A percentile compares a stretch with the other conserved stretches of the same genome.
phyloP scores from a whole-genome alignment of 2,329 filamentous ascomycete species.

The Ceratocystis albifundus region DNA sequence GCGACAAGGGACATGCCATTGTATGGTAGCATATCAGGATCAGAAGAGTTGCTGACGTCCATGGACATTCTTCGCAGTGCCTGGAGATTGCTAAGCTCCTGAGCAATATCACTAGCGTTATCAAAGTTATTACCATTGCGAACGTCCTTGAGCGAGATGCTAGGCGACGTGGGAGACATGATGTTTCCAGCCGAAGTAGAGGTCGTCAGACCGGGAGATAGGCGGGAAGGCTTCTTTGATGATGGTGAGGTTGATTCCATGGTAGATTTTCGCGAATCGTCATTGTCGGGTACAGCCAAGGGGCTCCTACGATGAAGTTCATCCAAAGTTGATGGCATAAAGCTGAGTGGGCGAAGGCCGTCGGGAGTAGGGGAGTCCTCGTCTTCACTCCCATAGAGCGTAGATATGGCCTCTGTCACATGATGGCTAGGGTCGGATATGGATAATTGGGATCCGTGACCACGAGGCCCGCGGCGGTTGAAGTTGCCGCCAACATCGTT shows the following conservation, averaged over 20 bases:
- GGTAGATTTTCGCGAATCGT: conserved; percentile 34
- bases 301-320: conserved; percentile 25
- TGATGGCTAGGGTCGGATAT: conserved; percentile 86
- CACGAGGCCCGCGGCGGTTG: conserved; percentile 40
- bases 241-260: conserved; percentile 36
- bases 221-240: conserved; percentile 34
- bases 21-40: conserved; percentile 67
- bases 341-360: conserved; percentile 55
- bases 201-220: conserved; percentile 32
- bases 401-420: conserved; percentile 86
- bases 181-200: conserved; percentile 17
- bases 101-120: conserved; percentile 75
- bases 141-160: conserved; percentile 42
- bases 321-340: conserved; percentile 36
- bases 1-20: conserved; percentile 52
- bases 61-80: conserved; percentile 87
- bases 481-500: conserved; percentile 46
- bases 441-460: conserved; percentile 47
- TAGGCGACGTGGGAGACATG: conserved; percentile 41
- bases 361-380: conserved; percentile 41
- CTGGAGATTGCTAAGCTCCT: conserved; percentile 85
- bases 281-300: conserved; percentile 26
- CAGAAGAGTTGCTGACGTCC: conserved; percentile 65
- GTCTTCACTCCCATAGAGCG: conserved; percentile 71
- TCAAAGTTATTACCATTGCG: conserved; percentile 65